Evolutionary conservation across 2,329 filamentous ascomycete genomes (phyloP).

Genomic region (Ramichloridium luteum): DNA sequence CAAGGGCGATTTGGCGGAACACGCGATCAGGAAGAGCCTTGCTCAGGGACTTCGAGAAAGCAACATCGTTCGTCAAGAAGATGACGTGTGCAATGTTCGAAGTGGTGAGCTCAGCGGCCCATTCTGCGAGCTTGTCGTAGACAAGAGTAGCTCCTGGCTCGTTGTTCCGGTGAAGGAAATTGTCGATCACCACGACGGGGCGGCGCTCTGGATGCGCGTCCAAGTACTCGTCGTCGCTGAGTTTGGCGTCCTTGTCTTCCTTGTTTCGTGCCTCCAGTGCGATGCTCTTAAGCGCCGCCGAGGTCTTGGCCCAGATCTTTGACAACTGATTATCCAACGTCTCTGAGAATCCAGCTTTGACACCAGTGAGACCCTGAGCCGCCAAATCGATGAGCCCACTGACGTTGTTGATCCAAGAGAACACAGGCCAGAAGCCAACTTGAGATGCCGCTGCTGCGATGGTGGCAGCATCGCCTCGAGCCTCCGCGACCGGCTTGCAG

Average conservation of each 20-base stretch:
- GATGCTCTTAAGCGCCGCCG: slow-evolving; percentile 64
- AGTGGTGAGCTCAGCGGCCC: slow-evolving; percentile 72
- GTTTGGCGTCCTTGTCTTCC: slow-evolving; percentile 56
- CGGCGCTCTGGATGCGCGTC: slow-evolving; percentile 77
- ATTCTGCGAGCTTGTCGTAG: slow-evolving; percentile 56
- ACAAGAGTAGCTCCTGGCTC: slow-evolving; percentile 32
- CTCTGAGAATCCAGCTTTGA: slow-evolving; percentile 89
- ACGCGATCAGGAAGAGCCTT: slow-evolving; percentile 84
- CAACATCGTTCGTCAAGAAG: slow-evolving; percentile 81
- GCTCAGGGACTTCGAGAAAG: slow-evolving; percentile 74
- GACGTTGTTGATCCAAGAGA: slow-evolving; percentile 92
- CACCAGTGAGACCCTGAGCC: slow-evolving; percentile 83
- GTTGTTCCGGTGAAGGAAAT: slow-evolving; percentile 67
- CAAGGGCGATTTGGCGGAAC: slow-evolving; percentile 73
- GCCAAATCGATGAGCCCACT: slow-evolving; percentile 87
- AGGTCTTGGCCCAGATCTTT: slow-evolving; percentile 80
- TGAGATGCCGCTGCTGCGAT: slow-evolving; percentile 69
- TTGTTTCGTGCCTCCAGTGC: slow-evolving; percentile 58
- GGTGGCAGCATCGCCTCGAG: slow-evolving; percentile 72
- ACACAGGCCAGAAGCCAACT: slow-evolving; percentile 85
- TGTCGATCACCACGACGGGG: slow-evolving; percentile 79
- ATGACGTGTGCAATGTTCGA: slow-evolving; percentile 88
- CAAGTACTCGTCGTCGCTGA: slow-evolving; percentile 75
- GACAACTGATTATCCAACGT: slow-evolving; percentile 77
- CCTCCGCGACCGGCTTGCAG: slow-evolving; percentile 86